phyloP scores from a whole-genome alignment of 352 stramenopile species.

The Thraustotheca clavata region DNA sequence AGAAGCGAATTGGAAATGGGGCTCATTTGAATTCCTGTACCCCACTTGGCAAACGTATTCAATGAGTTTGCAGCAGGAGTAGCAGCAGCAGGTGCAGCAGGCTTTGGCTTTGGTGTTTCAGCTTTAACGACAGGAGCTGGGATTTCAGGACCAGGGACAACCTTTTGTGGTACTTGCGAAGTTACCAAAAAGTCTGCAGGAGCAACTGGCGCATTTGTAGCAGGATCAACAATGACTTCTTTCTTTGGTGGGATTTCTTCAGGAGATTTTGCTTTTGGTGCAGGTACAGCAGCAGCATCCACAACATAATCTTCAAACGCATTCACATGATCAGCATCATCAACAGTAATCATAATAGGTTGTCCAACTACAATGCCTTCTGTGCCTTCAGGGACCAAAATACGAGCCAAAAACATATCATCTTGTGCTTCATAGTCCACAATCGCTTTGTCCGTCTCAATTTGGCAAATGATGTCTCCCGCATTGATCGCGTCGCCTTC shows the following conservation, averaged over 20 bases:
- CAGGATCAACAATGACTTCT: conserved; percentile 39
- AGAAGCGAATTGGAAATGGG: conserved; percentile 61
- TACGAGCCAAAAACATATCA: conserved; percentile 94
- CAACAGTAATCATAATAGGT: conserved; percentile 94
- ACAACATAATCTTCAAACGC: conserved; percentile 72
- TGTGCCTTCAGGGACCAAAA: conserved; percentile 86
- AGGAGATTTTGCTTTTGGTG: conserved; percentile 33
- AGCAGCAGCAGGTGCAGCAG: conserved; percentile 25
- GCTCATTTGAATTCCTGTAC: conserved; percentile 69
- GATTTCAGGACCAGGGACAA: conserved; percentile 31
- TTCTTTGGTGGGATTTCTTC: conserved; percentile 64
- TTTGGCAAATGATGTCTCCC: conserved; percentile 93
- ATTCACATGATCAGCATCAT: conserved; percentile 72
- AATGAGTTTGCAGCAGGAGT: conserved; percentile 22
- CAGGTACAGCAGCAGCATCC: conserved; percentile 34
- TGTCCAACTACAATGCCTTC: conserved; percentile 88
- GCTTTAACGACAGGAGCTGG: conserved; percentile 24
- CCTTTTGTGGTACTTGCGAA: conserved; percentile 53
- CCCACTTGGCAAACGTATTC: conserved; percentile 65
- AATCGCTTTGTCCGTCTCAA: conserved; percentile 99
- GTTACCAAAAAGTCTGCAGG: conserved; percentile 57
- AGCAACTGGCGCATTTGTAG: conserved; percentile 38
- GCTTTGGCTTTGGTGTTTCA: conserved; percentile 26
- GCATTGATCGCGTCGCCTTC: conserved; percentile 89
- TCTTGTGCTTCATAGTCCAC: conserved; percentile 98